Evolutionary conservation across 805 yeast species (phyloP), one percentile per base, ranked within the genome.

Genomic region (Yarrowia keelungensis): DNA sequence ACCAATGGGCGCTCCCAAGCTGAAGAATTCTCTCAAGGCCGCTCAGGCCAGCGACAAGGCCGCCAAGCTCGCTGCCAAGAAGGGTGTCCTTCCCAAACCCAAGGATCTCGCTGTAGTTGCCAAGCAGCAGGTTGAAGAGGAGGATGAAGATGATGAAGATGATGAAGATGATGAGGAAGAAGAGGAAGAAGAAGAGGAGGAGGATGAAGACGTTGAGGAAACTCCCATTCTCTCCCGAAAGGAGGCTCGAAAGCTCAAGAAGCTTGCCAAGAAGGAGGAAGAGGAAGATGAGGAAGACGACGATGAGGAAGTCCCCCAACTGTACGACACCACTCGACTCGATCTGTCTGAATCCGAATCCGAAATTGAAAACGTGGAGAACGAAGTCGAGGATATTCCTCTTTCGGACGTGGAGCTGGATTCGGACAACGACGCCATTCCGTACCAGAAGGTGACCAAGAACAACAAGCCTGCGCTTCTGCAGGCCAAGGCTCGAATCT

Each of bases 391-490:
- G 72, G 98, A 92, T 73, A 84, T 93, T 54, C 90, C 97, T 22
- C 84, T 92, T 66, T 90, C 97, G 0, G 98, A 92, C 68, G 98
- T 89, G 35, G 98, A 94, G 75, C 80, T 91, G 51, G 98, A 92
- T 75, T 91, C 95, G 1, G 98, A 93, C 76, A 97, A 97, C 16
- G 99, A 95, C 78, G 86, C 93, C 54, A 92, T 94, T 45, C 98
- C 98, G 61, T 87, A 89, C 79, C 92, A 95, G 69, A 93, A 93
- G 78, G 84, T 92, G 64, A 93, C 97, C 12, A 82, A 94, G 71
- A 92, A 95, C 79, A 94, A 95, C 80, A 83, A 82, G 58, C 88
- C 90, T n/a, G 98, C 99, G 3, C 74, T 81, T 49, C 70, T 72
- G 47, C 74, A 74, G 56, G 71, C 80, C 26, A 71, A 77, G 16